Evolutionary conservation across 441 rosid genomes (phyloP).

Genomic region (Adansonia grandidieri): DNA sequence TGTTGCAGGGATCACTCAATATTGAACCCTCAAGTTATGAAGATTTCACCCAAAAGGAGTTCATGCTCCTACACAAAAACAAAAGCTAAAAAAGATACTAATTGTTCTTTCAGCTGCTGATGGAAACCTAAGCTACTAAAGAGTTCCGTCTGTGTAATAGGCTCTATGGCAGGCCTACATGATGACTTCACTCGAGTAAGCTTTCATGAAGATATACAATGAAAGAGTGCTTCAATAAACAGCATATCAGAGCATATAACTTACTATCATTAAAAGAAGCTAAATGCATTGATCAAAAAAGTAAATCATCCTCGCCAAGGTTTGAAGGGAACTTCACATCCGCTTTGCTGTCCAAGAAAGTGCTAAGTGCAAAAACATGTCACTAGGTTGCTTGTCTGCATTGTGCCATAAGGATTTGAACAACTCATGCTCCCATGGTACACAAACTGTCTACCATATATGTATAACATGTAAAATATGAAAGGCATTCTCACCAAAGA

Average conservation of each 20-base stretch:
- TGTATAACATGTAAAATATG: neutral
- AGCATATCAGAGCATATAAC: neutral
- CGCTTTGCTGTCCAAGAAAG: neutral
- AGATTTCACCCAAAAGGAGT: neutral
- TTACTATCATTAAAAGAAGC: neutral
- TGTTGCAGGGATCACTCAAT: neutral
- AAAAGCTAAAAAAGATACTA: neutral
- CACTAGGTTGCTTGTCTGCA: neutral
- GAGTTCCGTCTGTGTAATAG: neutral
- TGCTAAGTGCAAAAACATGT: neutral
- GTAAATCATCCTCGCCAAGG: neutral
- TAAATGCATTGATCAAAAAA: neutral
- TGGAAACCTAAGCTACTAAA: neutral
- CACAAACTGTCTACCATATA: neutral
- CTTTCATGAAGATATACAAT: neutral
- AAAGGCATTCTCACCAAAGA: neutral
- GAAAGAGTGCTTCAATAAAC: neutral
- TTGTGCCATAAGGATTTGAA: neutral
- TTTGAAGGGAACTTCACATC: neutral
- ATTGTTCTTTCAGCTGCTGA: neutral
- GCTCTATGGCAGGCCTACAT: neutral
- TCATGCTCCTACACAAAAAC: neutral
- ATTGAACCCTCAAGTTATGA: neutral
- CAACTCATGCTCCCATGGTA: neutral
- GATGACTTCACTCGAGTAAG: neutral